Percentiles rank a stretch among this genome's conserved stretches.
Conservation (phyloP, 345 rosid species). For the Eucalyptus sideroxylon region DNA sequence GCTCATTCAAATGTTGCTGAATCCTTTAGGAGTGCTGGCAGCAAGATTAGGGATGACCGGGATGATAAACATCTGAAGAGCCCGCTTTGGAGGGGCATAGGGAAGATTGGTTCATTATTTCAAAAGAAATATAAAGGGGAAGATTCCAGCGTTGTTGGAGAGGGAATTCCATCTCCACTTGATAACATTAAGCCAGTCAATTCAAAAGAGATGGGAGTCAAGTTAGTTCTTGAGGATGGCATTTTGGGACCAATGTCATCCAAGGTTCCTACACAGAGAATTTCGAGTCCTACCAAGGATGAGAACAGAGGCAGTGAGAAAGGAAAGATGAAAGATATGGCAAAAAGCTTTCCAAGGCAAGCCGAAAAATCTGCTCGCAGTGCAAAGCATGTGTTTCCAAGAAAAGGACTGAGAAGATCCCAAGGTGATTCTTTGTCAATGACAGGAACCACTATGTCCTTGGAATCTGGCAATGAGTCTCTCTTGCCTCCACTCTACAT, state of each 20-base stretch:
- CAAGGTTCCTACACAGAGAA: conserved; percentile 11
- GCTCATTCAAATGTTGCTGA: background rate
- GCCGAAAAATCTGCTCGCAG: conserved; percentile 47
- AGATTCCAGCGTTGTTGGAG: conserved; percentile 22
- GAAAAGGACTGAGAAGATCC: conserved; percentile 43
- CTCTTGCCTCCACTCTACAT: conserved; percentile 1
- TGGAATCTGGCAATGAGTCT: conserved; percentile 31
- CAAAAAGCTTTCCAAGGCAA: conserved; percentile 42
- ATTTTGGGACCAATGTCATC: conserved; percentile 14
- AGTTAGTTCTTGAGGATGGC: conserved; percentile 34
- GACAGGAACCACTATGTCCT: conserved; percentile 9
- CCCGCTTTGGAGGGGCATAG: conserved; percentile 37
- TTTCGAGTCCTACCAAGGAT: conserved; percentile 11
- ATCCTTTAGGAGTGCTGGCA: conserved; percentile 1
- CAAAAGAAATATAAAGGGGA: conserved; percentile 30
- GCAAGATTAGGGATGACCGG: conserved; percentile 34
- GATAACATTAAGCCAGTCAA: conserved; percentile 37
- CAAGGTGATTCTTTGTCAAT: conserved; percentile 2
- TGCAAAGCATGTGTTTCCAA: conserved; percentile 46
- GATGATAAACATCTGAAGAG: conserved; percentile 16
- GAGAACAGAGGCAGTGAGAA: conserved; percentile 22
- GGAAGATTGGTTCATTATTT: conserved; percentile 33
- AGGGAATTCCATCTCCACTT: conserved; percentile 29
- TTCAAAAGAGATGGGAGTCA: conserved; percentile 31
- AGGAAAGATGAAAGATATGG: conserved; percentile 39